Evolutionary conservation across 805 yeast genomes (phyloP).

Genomic region (Lachancea fermentati): DNA sequence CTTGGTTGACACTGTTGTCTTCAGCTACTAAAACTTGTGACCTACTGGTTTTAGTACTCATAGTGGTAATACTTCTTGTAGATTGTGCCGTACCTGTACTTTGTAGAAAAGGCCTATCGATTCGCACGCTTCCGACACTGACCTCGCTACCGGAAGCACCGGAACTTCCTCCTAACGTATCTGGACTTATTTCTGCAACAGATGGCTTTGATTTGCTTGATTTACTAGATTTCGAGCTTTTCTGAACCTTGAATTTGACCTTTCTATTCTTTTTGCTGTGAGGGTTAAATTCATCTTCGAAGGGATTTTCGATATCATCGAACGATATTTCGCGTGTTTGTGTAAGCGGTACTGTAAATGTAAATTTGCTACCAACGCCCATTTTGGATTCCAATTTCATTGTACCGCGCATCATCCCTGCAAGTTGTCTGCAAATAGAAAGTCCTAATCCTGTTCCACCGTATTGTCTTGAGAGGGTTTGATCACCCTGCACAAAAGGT

Average conservation of each 20-base stretch:
- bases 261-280: slow-evolving; percentile 45
- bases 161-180: slow-evolving; percentile 5
- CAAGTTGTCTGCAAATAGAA: slow-evolving; percentile 83
- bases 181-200: slow-evolving; percentile 2
- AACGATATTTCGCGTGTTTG: slow-evolving; percentile 40
- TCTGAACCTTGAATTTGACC: slow-evolving; percentile 34
- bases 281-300: slow-evolving; percentile 65
- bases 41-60: slow-evolving; percentile 19
- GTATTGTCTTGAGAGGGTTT: slow-evolving; percentile 79
- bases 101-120: slow-evolving; percentile 32
- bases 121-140: slow-evolving; percentile 17
- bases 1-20: slow-evolving; percentile 90
- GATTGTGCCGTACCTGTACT: slow-evolving; percentile 39
- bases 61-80: slow-evolving; percentile 16
- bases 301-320: slow-evolving; percentile 35
- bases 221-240: slow-evolving; percentile 17
- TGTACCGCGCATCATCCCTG: slow-evolving; percentile 85
- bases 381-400: slow-evolving; percentile 65
- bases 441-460: slow-evolving; percentile 97
- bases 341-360: slow-evolving; percentile 68
- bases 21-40: slow-evolving; percentile 76
- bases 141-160: slow-evolving; percentile 6
- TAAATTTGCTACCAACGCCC: slow-evolving; percentile 82
- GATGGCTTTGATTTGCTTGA: slow-evolving; percentile 22
- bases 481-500: slow-evolving; percentile 97